Evolutionary conservation across 1,284 basidiomycete genomes (phyloP).

Genomic region (Papiliotrema nemorosa): DNA sequence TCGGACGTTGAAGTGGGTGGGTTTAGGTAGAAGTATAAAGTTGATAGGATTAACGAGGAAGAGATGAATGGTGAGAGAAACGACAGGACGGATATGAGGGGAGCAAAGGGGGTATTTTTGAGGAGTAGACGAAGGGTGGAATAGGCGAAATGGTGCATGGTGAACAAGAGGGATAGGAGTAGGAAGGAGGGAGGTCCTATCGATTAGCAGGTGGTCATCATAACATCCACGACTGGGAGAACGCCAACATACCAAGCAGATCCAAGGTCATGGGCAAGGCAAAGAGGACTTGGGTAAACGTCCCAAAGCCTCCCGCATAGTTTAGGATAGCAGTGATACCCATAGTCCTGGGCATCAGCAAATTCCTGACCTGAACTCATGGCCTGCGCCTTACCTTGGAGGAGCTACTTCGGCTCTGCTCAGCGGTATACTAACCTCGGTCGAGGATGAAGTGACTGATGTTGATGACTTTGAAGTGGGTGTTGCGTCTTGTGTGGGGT

Average conservation of each 20-base stretch:
- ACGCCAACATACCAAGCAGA: slow-evolving; percentile 36
- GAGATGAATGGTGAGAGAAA: slow-evolving; percentile 44
- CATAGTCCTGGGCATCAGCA: slow-evolving; percentile 7
- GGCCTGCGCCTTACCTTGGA: background rate
- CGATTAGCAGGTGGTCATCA: background rate
- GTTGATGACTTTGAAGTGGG: too few species aligned
- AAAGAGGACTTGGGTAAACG: slow-evolving; percentile 44
- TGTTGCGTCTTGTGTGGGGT: too few species aligned
- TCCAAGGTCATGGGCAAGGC: slow-evolving; percentile 45
- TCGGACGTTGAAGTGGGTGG: slow-evolving; percentile 23
- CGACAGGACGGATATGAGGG: slow-evolving; percentile 41
- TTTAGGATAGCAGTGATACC: slow-evolving; percentile 19
- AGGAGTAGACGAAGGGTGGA: slow-evolving; percentile 42
- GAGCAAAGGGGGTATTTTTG: slow-evolving; percentile 27
- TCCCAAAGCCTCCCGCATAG: slow-evolving; percentile 41
- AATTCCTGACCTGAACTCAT: background rate
- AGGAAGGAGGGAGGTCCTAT: slow-evolving; percentile 49
- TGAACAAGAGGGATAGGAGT: slow-evolving; percentile 48
- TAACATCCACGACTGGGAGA: background rate
- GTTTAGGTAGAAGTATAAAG: slow-evolving; percentile 43
- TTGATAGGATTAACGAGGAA: slow-evolving; percentile 29
- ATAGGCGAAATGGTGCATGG: slow-evolving; percentile 44
- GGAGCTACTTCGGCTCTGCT: too few species aligned
- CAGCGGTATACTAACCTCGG: too few species aligned
- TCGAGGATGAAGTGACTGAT: too few species aligned